A percentile compares a stretch with the other conserved stretches of the same genome.
These are phyloP conservation scores for Psidium friedrichsthalianum DNA, from an alignment of 345 rosid species.

Conservation along the genomic window DNA sequence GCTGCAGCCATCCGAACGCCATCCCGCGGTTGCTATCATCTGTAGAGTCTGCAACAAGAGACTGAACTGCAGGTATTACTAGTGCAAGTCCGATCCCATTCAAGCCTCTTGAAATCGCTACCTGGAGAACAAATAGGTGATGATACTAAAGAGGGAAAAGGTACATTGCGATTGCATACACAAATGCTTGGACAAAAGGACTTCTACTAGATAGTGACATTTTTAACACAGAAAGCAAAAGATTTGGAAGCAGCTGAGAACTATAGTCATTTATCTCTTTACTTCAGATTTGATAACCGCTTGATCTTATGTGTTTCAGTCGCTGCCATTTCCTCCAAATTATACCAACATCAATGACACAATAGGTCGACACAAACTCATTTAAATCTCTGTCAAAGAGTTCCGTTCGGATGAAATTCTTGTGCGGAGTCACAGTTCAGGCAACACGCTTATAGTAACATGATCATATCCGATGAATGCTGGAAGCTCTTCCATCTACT, in stretches of 20 bases:
- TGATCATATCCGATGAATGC: neutral
- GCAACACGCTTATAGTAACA: neutral
- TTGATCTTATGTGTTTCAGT: neutral
- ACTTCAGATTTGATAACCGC: neutral
- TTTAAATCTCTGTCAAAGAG: neutral
- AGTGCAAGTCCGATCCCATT: constrained; percentile 83
- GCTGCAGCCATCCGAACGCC: constrained; percentile 76
- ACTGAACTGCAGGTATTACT: constrained; percentile 70
- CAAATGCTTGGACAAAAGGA: neutral
- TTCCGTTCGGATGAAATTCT: neutral
- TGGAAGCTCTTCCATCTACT: neutral
- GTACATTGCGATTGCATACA: neutral
- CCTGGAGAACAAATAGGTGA: constrained; percentile 20
- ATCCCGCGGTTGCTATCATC: constrained; percentile 63
- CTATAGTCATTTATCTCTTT: neutral
- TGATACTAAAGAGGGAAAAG: neutral
- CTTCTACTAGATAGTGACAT: neutral
- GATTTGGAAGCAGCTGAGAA: neutral
- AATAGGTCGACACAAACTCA: neutral
- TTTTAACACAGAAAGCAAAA: neutral
- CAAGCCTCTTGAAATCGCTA: constrained; percentile 74
- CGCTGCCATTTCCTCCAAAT: neutral
- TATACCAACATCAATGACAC: neutral
- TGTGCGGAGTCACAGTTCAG: neutral
- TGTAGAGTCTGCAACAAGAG: constrained; percentile 79